Base-by-base conservation (phyloP, 495 filamentous ascomycete genomes). In the Immersiella caudata region DNA sequence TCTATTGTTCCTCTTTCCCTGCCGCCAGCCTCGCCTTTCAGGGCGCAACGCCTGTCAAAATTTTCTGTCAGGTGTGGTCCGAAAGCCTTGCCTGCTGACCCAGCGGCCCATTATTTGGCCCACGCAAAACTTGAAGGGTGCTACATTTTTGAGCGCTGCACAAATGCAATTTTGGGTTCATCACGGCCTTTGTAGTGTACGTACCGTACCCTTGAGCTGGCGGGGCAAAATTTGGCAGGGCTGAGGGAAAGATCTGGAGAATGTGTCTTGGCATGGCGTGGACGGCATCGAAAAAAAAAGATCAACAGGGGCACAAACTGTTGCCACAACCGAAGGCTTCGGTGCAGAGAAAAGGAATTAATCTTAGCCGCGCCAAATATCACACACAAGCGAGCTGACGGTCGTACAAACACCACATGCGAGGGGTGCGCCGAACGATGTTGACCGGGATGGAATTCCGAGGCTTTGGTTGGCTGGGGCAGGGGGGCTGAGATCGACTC, bases 321-420 rank as follows among this genome's bases (percentile, higher is more conserved):
- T 46, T 11, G 46, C 2, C 8, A n/a, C 20, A 36, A 33, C 16
- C 35, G 5, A 52, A 65, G 51, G 16, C 50, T 65, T 65, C 51
- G 40, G 14, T 65, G 63, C 63, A 65, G 20, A 18, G 27, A 65
- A 27, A 61, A 50, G 36, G 29, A 57, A 36, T 58, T 20, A 63
- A 29, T 35, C 8, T 18, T 64, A 54, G 62, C 62, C 62, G 62
- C 62, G 62, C 25, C 4, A 65, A 65, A 58, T 46, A 58, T 62
- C 21, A 62, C 8, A 62, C 8, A 24, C 35, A 4, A 9, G 49
- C 18, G 12, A 25, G 25, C 36, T 27, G 56, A 22, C 52, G 52
- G 21, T 26, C 14, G 26, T 18, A 59, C 21, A 59, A 16, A 29
- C 18, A 26, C 24, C 18, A 26, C 26, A 27, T 22, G 25, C 21